Percentiles rank a stretch among this genome's conserved stretches.
These are phyloP conservation scores for Rhynchospora tenuis DNA, from an alignment of 176 grass and related monocot species.

Conservation along the genomic window DNA sequence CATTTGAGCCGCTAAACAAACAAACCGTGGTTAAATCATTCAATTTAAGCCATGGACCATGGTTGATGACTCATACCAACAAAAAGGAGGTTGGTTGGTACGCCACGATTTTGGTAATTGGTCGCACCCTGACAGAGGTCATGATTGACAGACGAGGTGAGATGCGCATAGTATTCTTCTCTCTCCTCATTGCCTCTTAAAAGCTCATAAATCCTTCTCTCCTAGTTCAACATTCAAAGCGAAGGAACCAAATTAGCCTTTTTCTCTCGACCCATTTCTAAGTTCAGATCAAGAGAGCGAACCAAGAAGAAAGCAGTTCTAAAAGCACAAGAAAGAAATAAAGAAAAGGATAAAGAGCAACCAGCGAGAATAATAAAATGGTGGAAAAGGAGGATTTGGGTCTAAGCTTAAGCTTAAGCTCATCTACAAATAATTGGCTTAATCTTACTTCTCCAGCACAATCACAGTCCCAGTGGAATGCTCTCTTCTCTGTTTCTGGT, in stretches of 20 bases:
- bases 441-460: constrained; percentile 1
- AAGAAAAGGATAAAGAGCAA: neutral
- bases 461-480: constrained; percentile 20
- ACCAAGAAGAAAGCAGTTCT: constrained; percentile 13
- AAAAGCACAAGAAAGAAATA: neutral
- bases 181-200: constrained; percentile 20
- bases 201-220: constrained; percentile 13
- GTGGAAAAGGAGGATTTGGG: constrained; percentile 41
- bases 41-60: constrained; percentile 1
- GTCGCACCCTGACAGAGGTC: constrained; percentile 10
- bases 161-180: constrained; percentile 17
- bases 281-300: constrained; percentile 12
- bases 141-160: constrained; percentile 17
- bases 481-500: constrained; percentile 30
- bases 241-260: neutral
- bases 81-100: constrained; percentile 22
- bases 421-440: constrained; percentile 25
- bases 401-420: constrained; percentile 48
- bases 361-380: constrained; percentile 19
- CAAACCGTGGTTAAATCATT: constrained; percentile 4
- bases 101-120: constrained; percentile 19
- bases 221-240: neutral
- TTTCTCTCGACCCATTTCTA: neutral
- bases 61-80: constrained; percentile 18
- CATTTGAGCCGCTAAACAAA: neutral